Conservation (phyloP, 1,284 basidiomycete genomes). For the Sporisorium reilianum region DNA sequence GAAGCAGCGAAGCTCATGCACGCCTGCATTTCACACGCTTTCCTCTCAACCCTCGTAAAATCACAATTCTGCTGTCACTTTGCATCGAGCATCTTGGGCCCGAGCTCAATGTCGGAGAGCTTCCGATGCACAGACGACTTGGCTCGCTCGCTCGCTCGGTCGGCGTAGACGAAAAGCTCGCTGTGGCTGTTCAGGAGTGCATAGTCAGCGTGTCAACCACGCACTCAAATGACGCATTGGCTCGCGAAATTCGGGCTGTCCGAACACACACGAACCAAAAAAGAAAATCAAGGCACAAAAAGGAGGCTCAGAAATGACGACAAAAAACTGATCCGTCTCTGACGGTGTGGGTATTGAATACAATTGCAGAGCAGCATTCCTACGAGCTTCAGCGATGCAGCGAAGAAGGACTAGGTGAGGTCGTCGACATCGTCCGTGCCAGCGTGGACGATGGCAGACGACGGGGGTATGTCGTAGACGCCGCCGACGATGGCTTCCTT, state of each 20-base stretch:
- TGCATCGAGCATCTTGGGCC: neutral
- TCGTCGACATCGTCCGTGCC: slow-evolving; percentile 19
- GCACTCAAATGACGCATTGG: slow-evolving; percentile 1
- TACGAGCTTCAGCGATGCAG: too few relatives aligned
- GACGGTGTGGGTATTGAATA: too few relatives aligned
- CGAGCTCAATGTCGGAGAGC: neutral
- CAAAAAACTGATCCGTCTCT: too few relatives aligned
- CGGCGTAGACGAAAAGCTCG: neutral
- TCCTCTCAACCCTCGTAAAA: neutral
- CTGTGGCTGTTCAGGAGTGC: neutral
- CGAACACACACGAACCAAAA: neutral
- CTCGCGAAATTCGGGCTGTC: neutral
- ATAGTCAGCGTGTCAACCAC: slow-evolving; percentile 1
- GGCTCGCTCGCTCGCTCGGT: neutral
- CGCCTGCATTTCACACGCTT: slow-evolving; percentile 34
- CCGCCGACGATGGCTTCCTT: slow-evolving; percentile 24
- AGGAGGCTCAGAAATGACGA: too few relatives aligned
- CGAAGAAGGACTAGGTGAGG: slow-evolving; percentile 21
- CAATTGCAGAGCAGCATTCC: too few relatives aligned
- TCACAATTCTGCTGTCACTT: slow-evolving; percentile 2
- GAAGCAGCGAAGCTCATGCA: slow-evolving; percentile 11
- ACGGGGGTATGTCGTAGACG: slow-evolving; percentile 15
- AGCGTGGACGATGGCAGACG: slow-evolving; percentile 10
- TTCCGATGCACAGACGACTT: neutral
- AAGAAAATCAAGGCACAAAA: neutral